A percentile compares a stretch with the other conserved stretches of the same genome.
Conservation (phyloP, 2,329 filamentous ascomycete genomes). For the Colletotrichum zoysiae region DNA sequence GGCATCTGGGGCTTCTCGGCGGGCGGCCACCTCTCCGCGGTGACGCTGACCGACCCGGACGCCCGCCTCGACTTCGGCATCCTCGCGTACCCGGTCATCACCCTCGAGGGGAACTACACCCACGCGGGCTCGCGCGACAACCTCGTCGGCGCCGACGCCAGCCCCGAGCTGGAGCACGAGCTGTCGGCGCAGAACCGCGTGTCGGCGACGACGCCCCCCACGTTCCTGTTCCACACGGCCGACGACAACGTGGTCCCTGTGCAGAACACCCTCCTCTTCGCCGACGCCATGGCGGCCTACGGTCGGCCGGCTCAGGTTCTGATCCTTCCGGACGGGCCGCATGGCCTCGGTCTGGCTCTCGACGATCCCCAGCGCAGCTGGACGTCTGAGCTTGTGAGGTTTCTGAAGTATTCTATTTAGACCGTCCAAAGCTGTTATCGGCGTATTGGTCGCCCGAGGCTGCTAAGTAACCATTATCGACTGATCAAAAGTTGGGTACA, state of each 20-base stretch:
- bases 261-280: conserved; percentile 47
- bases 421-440: neutral
- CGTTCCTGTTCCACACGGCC: conserved; percentile 52
- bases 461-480: neutral
- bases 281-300: conserved; percentile 45
- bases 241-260: conserved; percentile 47
- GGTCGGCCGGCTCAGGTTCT: conserved; percentile 45
- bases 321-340: conserved; percentile 48
- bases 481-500: neutral
- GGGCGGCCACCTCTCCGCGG: conserved; percentile 44
- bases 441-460: neutral
- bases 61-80: conserved; percentile 44
- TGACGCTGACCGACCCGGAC: conserved; percentile 43
- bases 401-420: conserved; percentile 45
- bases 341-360: conserved; percentile 47
- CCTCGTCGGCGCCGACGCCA: conserved; percentile 42
- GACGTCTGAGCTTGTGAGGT: conserved; percentile 48
- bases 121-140: conserved; percentile 43
- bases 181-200: conserved; percentile 48
- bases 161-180: conserved; percentile 36
- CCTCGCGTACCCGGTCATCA: conserved; percentile 45
- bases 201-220: conserved; percentile 46
- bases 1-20: conserved; percentile 46
- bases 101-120: conserved; percentile 41
- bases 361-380: conserved; percentile 45